Base-by-base conservation (phyloP, 345 rosid genomes). In the Acer campestre region DNA sequence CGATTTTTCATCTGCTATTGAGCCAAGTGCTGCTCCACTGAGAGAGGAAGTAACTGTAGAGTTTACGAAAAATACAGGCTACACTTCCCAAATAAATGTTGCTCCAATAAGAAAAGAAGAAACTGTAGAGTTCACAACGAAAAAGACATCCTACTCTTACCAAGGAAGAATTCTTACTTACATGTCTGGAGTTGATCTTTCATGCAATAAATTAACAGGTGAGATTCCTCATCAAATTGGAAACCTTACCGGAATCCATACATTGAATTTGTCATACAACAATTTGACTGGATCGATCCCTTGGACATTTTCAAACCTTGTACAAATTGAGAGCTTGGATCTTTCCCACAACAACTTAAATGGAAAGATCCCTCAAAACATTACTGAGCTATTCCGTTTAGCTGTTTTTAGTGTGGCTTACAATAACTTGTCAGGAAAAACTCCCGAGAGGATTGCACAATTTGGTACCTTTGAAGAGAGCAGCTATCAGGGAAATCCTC, bases 181-280 rank as follows among this genome's bases (percentile, higher is more conserved):
- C 27, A 66, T 89, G 65, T 71, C 75, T 1, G 90, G 88, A 29
- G 1, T 86, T 0, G 89, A 89, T 64, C 46, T 42, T 9, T 42
- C 46, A 42, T 0, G 10, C 10, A 42, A 42, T 42, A 42, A 42
- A 42, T 42, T 87, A 0, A 68, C 27, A 0, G 88, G 89, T 4
- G 12, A 62, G 1, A 79, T 89, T 9, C 90, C 89, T 0, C 1
- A 0, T 8, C 80, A 82, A 49, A 0, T 89, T 0, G 87, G 89
- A 16, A 31, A 79, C 17, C 61, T 85, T 14, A 10, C 22, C 18
- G n/a, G 3, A 2, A 76, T 81, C 4, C n/a, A 61, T n/a, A 63
- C 66, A 9, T 29, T 72, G 8, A 78, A 71, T 22, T 17, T 55
- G 8, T 78, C 73, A 4, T 14, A 20, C 7, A 40, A 40, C 42